These are phyloP conservation scores for Zymoseptoria crescenta DNA, from an alignment of 2,329 filamentous ascomycete species.

Conservation along the genomic window DNA sequence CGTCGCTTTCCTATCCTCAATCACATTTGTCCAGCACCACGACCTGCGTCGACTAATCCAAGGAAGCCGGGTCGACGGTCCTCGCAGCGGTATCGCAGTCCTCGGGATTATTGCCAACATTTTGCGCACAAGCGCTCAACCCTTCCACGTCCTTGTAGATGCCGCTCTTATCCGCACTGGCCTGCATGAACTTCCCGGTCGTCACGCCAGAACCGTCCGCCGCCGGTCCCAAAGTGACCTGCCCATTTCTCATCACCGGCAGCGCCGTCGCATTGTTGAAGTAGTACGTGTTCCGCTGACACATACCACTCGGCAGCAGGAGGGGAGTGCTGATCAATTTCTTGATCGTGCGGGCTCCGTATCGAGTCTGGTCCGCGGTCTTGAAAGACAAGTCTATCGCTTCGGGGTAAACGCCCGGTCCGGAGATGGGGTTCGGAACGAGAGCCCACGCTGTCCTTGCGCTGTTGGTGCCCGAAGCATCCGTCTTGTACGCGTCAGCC, in stretches of 20 bases:
- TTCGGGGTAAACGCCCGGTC: conserved; percentile 19
- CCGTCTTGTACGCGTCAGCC: conserved; percentile 11
- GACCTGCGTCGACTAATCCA: conserved; percentile 1
- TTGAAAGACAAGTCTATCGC: conserved; percentile 14
- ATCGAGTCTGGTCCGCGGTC: not conserved
- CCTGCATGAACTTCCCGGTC: conserved; percentile 11
- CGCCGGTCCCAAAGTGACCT: conserved; percentile 19
- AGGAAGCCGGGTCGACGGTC: conserved; percentile 13
- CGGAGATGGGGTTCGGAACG: conserved; percentile 18
- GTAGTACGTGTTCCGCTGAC: conserved; percentile 21
- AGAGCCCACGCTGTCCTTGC: conserved; percentile 14
- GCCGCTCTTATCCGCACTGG: conserved; percentile 15
- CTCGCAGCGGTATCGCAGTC: conserved; percentile 16
- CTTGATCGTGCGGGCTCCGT: conserved; percentile 15
- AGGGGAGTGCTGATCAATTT: conserved; percentile 16
- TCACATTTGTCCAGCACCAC: not conserved
- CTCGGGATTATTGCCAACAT: conserved; percentile 18
- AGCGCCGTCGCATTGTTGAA: conserved; percentile 19
- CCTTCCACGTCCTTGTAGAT: conserved; percentile 16
- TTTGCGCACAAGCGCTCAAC: conserved; percentile 16
- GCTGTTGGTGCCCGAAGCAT: conserved; percentile 8
- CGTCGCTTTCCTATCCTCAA: not conserved
- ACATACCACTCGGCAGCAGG: conserved; percentile 11
- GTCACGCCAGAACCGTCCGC: conserved; percentile 12
- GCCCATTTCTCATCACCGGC: conserved; percentile 12